Evolutionary conservation across 768 basidiomycete species (phyloP).

Genomic region (Xerocomellus amylosporus): DNA sequence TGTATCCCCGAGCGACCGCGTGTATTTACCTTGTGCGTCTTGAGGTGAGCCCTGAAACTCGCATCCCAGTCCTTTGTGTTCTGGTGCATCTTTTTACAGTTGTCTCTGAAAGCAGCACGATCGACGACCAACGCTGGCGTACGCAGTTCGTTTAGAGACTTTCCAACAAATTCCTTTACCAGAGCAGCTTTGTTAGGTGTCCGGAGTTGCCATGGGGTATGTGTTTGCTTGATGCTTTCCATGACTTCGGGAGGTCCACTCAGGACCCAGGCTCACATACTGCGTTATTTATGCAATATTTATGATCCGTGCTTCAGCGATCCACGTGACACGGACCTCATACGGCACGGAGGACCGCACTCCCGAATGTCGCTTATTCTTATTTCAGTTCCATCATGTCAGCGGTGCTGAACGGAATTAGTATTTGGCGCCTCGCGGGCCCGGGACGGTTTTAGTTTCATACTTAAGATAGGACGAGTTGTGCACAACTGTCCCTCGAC

Average conservation of each 20-base stretch:
- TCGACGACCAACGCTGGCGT: constrained; percentile 82
- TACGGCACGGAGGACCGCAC: constrained; percentile 3
- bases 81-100: constrained; percentile 71
- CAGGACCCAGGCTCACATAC: neutral
- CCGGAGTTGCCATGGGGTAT: constrained; percentile 42
- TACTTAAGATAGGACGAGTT: constrained; percentile 12
- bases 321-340: neutral
- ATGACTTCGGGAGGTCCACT: constrained; percentile 12
- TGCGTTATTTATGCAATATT: constrained; percentile 2
- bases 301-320: neutral
- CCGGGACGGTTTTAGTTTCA: neutral
- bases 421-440: neutral
- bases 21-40: constrained; percentile 68
- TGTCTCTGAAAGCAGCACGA: constrained; percentile 63
- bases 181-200: constrained; percentile 49
- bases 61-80: constrained; percentile 66
- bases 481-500: neutral
- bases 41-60: constrained; percentile 77
- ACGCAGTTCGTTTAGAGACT: constrained; percentile 52
- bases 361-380: constrained; percentile 1
- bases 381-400: constrained; percentile 3
- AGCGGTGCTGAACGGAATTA: neutral
- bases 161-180: constrained; percentile 55
- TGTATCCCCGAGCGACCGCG: neutral
- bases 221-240: constrained; percentile 39